Base-by-base conservation (phyloP, 805 yeast genomes). In the Zygosaccharomyces gambellarensis region DNA sequence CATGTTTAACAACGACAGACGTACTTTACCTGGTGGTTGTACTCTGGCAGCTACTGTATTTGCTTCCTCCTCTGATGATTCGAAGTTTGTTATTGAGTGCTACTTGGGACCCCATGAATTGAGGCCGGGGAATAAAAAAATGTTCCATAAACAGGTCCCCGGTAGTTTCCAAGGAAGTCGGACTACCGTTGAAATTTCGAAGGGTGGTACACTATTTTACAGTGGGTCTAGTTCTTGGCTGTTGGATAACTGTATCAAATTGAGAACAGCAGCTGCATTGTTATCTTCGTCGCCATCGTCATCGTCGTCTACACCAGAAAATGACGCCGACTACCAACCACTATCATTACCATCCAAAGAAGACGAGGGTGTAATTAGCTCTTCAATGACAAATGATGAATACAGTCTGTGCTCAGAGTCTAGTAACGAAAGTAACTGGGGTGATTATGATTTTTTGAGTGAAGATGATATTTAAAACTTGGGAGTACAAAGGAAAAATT, bases 371-470 rank as follows among this genome's bases (percentile, higher is more conserved):
- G 49, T 57, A 5, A 57, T 54, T 23, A 55, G 58, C 40, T 57
- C 60, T 31, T 50, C 61, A 3, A 48, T 51, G n/a, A 54, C 60
- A 19, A 57, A 56, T 41, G 56, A 56, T 38, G 55, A 52, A 17
- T 50, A 52, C 22, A 39, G 49, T 9, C 23, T 46, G 11, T 49
- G 36, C 36, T 50, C 51, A 7, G 48, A 32, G 2, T 43, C 51
- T 10, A 38, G 48, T 32, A 48, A 32, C 6, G 52, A 48, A 14
- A 46, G 46, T 12, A 55, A 56, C 34, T 55, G 59, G 54, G 62
- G 59, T 29, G 64, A 60, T 30, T 61, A 59, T 43, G 64, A 61
- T 44, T 56, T 59, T 36, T 48, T 61, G 45, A 60, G 64, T 45
- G 65, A 60, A 21, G 56, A 59, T 32, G 65, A 61, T 31, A 45